phyloP scores from a whole-genome alignment of 2,329 filamentous ascomycete genomes.

The Chrysoporthe austroafricana region DNA sequence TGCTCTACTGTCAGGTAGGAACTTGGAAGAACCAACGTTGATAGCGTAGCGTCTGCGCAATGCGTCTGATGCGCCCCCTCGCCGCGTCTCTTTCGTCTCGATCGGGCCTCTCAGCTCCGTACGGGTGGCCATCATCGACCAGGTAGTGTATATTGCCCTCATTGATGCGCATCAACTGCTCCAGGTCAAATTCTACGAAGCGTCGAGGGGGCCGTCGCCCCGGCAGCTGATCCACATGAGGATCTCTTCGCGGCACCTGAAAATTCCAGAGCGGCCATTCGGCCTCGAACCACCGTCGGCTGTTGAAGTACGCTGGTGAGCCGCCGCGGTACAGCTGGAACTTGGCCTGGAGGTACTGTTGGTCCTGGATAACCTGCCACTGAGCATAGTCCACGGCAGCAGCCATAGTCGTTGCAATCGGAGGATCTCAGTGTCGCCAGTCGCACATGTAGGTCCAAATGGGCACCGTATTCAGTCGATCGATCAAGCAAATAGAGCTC shows the following conservation, averaged over 20 bases:
- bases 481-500: too few relatives aligned
- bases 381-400: not conserved
- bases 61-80: not conserved
- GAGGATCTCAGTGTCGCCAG: not conserved
- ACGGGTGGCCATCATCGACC: not conserved
- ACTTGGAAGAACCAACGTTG: not conserved
- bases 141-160: not conserved
- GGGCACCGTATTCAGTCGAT: not conserved
- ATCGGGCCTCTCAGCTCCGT: not conserved
- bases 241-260: not conserved
- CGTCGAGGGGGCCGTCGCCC: not conserved
- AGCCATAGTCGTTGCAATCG: not conserved
- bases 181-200: too few relatives aligned
- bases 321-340: not conserved
- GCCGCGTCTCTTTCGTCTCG: not conserved
- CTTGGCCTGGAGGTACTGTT: not conserved
- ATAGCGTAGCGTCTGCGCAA: not conserved
- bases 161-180: too few relatives aligned
- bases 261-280: too few relatives aligned
- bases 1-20: not conserved
- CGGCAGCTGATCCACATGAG: not conserved
- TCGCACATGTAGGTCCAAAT: too few relatives aligned
- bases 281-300: not conserved
- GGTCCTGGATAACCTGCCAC: not conserved
- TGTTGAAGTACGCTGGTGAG: not conserved